Evolutionary conservation across 257 asterid genomes (phyloP).

Genomic region (Fraxinus anomala): DNA sequence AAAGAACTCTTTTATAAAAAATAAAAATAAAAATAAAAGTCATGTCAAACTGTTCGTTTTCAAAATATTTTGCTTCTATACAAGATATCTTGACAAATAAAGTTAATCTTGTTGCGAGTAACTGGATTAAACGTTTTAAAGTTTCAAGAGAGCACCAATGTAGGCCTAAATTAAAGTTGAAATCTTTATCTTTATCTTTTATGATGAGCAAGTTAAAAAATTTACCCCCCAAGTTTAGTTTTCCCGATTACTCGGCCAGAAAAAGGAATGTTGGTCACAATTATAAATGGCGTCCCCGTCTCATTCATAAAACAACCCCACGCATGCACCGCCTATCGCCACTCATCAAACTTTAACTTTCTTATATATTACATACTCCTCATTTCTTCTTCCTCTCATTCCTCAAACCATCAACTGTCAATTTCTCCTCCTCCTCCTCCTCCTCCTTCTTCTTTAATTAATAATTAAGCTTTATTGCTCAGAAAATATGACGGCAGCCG

Average conservation of each 20-base stretch:
- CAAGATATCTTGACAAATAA: no score
- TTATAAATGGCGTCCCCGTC: neutral
- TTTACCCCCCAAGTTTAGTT: slow-evolving; percentile 30
- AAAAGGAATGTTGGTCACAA: slow-evolving; percentile 19
- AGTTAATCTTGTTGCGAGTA: no score
- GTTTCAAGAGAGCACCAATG: neutral
- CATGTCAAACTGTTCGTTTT: no score
- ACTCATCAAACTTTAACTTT: neutral
- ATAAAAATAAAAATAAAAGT: no score
- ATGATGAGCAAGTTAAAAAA: slow-evolving; percentile 32
- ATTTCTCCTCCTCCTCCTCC: neutral
- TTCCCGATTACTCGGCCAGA: slow-evolving; percentile 1
- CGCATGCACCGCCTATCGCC: slow-evolving; percentile 26
- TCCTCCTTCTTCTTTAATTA: neutral
- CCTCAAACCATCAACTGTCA: neutral
- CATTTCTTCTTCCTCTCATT: neutral
- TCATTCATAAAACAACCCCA: slow-evolving; percentile 11
- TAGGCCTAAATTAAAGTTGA: slow-evolving; percentile 13
- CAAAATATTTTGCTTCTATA: no score
- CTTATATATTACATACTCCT: slow-evolving; percentile 13
- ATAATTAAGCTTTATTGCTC: neutral
- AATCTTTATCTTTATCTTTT: slow-evolving; percentile 7
- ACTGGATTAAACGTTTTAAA: no score
- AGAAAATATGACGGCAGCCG: slow-evolving; percentile 34
- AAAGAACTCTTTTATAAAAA: no score